Evolutionary conservation across 129 eudicot genomes (phyloP).

Genomic region (Silybum marianum): DNA sequence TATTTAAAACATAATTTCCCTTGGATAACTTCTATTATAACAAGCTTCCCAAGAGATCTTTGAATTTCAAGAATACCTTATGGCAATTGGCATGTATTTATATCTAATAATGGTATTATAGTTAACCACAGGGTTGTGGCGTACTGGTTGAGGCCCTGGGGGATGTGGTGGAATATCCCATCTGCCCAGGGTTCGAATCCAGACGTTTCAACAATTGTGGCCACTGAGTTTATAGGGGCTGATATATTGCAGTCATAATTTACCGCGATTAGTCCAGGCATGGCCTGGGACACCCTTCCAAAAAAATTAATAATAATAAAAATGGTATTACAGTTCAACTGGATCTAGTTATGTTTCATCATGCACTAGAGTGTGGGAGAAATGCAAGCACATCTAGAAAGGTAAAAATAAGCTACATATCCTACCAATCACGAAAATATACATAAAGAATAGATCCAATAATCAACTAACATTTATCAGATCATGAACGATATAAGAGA

Average conservation of each 20-base stretch:
- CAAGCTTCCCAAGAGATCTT: neutral
- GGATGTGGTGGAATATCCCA: too few relatives aligned
- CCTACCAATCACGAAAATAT: slow-evolving; percentile 1
- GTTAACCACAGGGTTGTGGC: too few relatives aligned
- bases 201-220: too few relatives aligned
- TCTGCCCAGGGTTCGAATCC: too few relatives aligned
- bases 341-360: neutral
- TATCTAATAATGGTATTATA: neutral
- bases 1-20: neutral
- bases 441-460: neutral
- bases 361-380: neutral
- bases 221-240: too few relatives aligned
- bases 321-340: neutral
- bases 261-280: too few relatives aligned
- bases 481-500: neutral
- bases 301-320: too few relatives aligned
- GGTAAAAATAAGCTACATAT: neutral
- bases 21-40: neutral
- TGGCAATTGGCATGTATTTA: neutral
- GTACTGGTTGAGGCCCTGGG: too few relatives aligned
- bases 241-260: too few relatives aligned
- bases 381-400: neutral
- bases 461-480: neutral
- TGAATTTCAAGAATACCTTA: neutral
- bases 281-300: too few relatives aligned